phyloP scores from a whole-genome alignment of 805 yeast species.

The Wickerhamiella lipophila region DNA sequence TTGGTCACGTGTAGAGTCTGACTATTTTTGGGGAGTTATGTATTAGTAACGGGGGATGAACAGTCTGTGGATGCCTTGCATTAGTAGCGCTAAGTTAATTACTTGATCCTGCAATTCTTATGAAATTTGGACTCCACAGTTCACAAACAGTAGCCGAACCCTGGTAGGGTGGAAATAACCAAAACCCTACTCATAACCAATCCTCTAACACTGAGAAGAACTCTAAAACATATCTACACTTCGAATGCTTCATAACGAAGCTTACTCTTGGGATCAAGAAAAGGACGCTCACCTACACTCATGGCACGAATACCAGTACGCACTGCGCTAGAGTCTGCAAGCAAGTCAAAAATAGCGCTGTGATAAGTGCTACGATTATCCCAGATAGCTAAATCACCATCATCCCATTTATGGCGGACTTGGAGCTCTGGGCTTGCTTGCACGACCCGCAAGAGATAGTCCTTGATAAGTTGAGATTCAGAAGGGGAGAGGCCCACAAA shows the following conservation, averaged over 20 bases:
- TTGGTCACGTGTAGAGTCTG: conserved; percentile 9
- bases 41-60: too few species aligned
- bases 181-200: too few species aligned
- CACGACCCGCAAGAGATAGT: conserved; percentile 24
- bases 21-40: too few species aligned
- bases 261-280: conserved; percentile 20
- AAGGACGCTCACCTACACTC: conserved; percentile 22
- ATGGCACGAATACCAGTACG: conserved; percentile 20
- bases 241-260: conserved; percentile 18
- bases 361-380: conserved; percentile 47
- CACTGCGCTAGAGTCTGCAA: conserved; percentile 9
- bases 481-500: conserved; percentile 37
- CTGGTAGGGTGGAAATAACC: too few species aligned
- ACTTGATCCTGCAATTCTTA: too few species aligned
- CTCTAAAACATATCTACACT: too few species aligned
- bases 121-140: too few species aligned
- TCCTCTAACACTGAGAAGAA: too few species aligned
- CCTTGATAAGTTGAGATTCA: conserved; percentile 39
- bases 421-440: conserved; percentile 19
- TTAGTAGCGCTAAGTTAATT: too few species aligned
- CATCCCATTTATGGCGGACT: conserved; percentile 37
- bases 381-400: conserved; percentile 46
- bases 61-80: too few species aligned
- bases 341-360: conserved; percentile 28
- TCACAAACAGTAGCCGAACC: too few species aligned